Conservation (phyloP, 2,329 filamentous ascomycete genomes). For the Phoma sp. region DNA sequence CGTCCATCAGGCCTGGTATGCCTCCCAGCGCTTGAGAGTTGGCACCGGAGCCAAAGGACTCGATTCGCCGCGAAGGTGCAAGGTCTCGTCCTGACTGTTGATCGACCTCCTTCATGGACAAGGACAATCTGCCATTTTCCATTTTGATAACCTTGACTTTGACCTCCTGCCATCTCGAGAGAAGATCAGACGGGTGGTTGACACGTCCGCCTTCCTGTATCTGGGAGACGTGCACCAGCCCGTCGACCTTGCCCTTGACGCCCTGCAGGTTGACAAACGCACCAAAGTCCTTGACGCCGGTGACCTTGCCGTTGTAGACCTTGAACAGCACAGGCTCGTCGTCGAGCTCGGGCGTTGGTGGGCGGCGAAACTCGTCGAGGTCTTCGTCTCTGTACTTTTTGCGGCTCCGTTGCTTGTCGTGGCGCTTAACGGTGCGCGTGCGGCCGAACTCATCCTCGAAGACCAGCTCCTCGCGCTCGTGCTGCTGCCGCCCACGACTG, state of each 20-base stretch:
- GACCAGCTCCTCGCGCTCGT: conserved; percentile 58
- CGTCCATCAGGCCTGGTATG: conserved; percentile 56
- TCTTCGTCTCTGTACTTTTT: conserved; percentile 46
- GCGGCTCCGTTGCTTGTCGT: conserved; percentile 51
- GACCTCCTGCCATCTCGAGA: conserved; percentile 80
- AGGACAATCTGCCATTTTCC: conserved; percentile 78
- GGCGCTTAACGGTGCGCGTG: conserved; percentile 49
- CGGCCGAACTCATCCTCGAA: conserved; percentile 67
- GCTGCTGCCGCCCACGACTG: conserved; percentile 54
- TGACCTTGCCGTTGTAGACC: conserved; percentile 87
- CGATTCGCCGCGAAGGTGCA: conserved; percentile 76
- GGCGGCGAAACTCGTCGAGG: conserved; percentile 68
- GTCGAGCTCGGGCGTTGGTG: conserved; percentile 77
- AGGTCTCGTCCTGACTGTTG: conserved; percentile 86
- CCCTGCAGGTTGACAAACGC: conserved; percentile 92
- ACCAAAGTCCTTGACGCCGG: conserved; percentile 93
- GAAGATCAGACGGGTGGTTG: conserved; percentile 87
- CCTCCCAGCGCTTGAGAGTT: conserved; percentile 85
- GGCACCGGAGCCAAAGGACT: conserved; percentile 71
- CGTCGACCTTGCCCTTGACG: conserved; percentile 87
- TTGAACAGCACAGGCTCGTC: conserved; percentile 83
- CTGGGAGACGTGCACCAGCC: conserved; percentile 90
- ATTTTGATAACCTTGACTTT: conserved; percentile 93
- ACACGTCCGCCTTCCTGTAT: conserved; percentile 85
- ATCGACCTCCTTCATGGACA: conserved; percentile 98